A percentile compares a stretch with the other conserved stretches of the same genome.
Evolutionary conservation across 129 eudicot genomes (phyloP).

Genomic region (Solidago caesia): DNA sequence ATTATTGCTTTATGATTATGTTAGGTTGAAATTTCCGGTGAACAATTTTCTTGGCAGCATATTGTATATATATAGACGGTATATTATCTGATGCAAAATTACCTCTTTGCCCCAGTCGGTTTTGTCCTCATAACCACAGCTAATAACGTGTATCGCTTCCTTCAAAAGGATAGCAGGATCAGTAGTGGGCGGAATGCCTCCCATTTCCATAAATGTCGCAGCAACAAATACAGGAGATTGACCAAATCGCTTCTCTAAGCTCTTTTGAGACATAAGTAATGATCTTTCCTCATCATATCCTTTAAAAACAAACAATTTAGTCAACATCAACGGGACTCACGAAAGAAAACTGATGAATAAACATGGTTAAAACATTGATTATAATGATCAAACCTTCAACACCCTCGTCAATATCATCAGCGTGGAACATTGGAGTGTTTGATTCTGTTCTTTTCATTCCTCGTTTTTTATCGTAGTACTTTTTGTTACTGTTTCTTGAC

Average conservation of each 20-base stretch:
- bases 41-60: background rate
- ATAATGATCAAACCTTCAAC: constrained; percentile 51
- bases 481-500: constrained; percentile 50
- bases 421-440: constrained; percentile 67
- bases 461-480: constrained; percentile 62
- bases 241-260: constrained; percentile 85
- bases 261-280: constrained; percentile 81
- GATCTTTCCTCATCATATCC: constrained; percentile 84
- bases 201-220: constrained; percentile 82
- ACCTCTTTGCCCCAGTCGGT: constrained; percentile 97
- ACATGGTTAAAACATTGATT: background rate
- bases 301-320: constrained; percentile 19
- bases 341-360: background rate
- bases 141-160: constrained; percentile 87
- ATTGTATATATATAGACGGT: background rate
- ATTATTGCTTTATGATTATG: background rate
- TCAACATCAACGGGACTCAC: constrained; percentile 6
- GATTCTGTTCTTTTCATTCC: constrained; percentile 76
- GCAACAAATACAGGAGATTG: constrained; percentile 87
- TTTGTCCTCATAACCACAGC: constrained; percentile 87
- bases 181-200: constrained; percentile 84
- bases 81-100: constrained; percentile 13
- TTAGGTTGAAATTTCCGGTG: background rate
- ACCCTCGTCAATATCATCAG: constrained; percentile 81
- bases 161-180: constrained; percentile 72